phyloP scores from a whole-genome alignment of 345 rosid species.

The Lumnitzera littorea region DNA sequence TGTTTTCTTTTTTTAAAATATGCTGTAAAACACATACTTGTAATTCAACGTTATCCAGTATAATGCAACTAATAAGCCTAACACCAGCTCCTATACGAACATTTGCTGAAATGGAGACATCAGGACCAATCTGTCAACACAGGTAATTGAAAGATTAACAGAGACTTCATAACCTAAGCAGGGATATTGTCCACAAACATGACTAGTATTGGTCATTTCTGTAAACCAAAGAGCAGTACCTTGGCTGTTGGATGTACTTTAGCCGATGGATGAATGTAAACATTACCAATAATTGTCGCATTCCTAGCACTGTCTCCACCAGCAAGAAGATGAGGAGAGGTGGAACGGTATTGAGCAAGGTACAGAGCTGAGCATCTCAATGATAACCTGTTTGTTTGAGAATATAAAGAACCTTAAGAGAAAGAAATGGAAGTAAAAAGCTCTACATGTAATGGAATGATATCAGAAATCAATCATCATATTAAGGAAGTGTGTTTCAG shows the following conservation, averaged over 20 bases:
- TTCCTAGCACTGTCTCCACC: constrained; percentile 44
- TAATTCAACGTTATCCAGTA: constrained; percentile 67
- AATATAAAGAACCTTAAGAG: too few relatives aligned
- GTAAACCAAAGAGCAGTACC: constrained; percentile 23
- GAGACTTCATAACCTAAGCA: neutral
- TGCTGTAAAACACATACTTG: constrained; percentile 26
- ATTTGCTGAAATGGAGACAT: constrained; percentile 58
- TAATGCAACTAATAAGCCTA: constrained; percentile 63
- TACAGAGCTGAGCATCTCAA: constrained; percentile 67
- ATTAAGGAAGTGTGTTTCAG: too few relatives aligned
- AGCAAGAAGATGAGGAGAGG: constrained; percentile 54
- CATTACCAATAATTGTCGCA: constrained; percentile 57
- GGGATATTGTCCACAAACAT: neutral
- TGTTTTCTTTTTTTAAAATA: neutral
- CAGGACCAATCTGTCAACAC: constrained; percentile 46
- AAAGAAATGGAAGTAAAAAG: too few relatives aligned
- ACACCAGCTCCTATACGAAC: constrained; percentile 62
- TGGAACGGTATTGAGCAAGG: constrained; percentile 51
- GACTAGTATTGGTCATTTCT: too few relatives aligned
- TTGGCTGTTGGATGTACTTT: constrained; percentile 83
- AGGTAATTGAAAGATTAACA: neutral
- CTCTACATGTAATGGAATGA: too few relatives aligned
- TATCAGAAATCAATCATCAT: too few relatives aligned
- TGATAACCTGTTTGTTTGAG: constrained; percentile 32
- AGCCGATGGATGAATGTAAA: constrained; percentile 75